Base-by-base conservation (phyloP, 768 basidiomycete genomes). In the Mycena latifolia region DNA sequence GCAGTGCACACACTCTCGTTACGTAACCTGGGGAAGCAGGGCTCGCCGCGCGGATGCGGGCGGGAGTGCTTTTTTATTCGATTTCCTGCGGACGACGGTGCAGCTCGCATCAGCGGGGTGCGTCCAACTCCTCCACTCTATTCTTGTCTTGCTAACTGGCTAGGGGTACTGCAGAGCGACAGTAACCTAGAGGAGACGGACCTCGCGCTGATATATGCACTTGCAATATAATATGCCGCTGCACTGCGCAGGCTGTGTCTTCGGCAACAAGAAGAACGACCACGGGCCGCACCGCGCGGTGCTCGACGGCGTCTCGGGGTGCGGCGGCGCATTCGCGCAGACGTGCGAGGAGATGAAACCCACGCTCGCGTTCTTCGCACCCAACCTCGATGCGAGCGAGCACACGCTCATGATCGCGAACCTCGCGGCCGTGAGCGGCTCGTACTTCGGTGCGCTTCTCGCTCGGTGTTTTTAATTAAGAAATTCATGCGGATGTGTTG, bases 221-320 rank as follows among this genome's bases (percentile, higher is more conserved):
- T n/a, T n/a, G n/a, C n/a, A n/a, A n/a, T n/a, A 15, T 50, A 5
- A 50, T 50, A 22, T 28, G 18, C 45, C 29, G 41, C 53, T 29
- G 47, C 25, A n/a, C n/a, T n/a, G n/a, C n/a, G 4, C 64, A 84
- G 83, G 81, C 28, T 83, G 81, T 57, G 76, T 85, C 17, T 78
- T 82, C 45, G 84, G 85, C 3, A 84, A 85, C 74, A 84, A 84
- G 69, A 84, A 82, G 69, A 83, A 83, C 58, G 81, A 85, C 69
- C 84, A 86, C 62, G 78, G 85, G 0, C 69, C 79, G 10, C 85
- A 83, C 71, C 77, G 73, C 24, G 80, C 84, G 25, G 70, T 69
- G 9, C 73, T 85, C 6, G 84, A 85, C 65, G 83, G 82, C 7
- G 74, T 80, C 41, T 84, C 84, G 1, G 84, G 84, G 5, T 85